These are phyloP conservation scores for Xylaria sp. DNA, from an alignment of 2,329 filamentous ascomycete genomes.

Conservation along the genomic window DNA sequence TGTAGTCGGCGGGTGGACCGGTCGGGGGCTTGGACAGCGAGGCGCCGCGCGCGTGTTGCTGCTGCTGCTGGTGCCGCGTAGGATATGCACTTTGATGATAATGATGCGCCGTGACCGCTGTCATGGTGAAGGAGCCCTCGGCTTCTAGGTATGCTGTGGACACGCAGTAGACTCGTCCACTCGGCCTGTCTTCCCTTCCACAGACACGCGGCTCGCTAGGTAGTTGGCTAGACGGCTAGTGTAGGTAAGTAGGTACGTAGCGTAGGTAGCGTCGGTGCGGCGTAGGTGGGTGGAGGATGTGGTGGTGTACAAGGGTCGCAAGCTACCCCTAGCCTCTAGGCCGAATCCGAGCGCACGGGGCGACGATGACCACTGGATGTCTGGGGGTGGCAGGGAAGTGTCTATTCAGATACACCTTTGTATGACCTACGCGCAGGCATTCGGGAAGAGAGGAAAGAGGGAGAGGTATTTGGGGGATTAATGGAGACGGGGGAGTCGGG, in stretches of 20 bases:
- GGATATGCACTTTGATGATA: slow-evolving; percentile 42
- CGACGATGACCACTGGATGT: neutral
- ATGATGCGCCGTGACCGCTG: slow-evolving; percentile 44
- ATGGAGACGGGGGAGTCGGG: slow-evolving; percentile 18
- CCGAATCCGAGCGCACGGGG: slow-evolving; percentile 24
- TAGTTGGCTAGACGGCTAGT: neutral
- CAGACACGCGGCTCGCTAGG: neutral
- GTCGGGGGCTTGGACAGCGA: slow-evolving; percentile 30
- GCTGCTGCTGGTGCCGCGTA: slow-evolving; percentile 36
- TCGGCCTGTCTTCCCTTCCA: neutral
- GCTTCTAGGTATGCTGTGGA: neutral
- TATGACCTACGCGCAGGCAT: too few relatives aligned
- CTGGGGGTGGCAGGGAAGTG: neutral
- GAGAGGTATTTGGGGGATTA: neutral
- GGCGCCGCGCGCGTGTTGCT: slow-evolving; percentile 24
- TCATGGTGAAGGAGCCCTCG: slow-evolving; percentile 42
- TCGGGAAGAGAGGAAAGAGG: neutral
- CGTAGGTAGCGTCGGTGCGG: too few relatives aligned
- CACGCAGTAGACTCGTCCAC: neutral
- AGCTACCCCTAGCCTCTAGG: slow-evolving; percentile 29
- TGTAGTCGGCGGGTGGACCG: slow-evolving; percentile 2
- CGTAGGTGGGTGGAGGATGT: slow-evolving; percentile 2
- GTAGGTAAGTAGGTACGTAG: slow-evolving; percentile 1
- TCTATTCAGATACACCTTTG: neutral
- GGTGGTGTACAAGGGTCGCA: slow-evolving; percentile 26